Evolutionary conservation across 129 eudicot genomes (phyloP).

Genomic region (Flaveria brownii): DNA sequence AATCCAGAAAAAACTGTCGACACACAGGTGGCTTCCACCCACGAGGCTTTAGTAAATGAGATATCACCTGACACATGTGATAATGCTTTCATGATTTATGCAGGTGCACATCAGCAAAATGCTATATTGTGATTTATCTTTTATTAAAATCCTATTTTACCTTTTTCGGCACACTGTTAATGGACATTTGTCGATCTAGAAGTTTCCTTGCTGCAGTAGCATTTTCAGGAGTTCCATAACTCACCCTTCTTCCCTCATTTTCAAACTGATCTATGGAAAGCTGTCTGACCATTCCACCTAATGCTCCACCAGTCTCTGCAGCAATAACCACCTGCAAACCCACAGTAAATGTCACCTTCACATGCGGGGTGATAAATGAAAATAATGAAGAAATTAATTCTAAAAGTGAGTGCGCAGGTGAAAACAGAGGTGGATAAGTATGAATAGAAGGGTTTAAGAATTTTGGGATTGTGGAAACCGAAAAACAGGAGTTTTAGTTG

Average conservation of each 20-base stretch:
- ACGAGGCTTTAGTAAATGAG: constrained; percentile 88
- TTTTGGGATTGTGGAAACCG: too few species aligned
- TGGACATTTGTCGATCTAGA: constrained; percentile 87
- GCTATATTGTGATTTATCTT: too few species aligned
- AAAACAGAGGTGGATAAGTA: too few species aligned
- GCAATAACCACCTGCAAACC: constrained; percentile 81
- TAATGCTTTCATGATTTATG: neutral
- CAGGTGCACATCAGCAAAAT: neutral
- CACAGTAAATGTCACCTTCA: constrained; percentile 21
- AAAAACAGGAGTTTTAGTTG: too few species aligned
- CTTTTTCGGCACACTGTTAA: constrained; percentile 94
- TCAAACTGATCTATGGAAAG: constrained; percentile 96
- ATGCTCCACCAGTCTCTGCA: constrained; percentile 96
- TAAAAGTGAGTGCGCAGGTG: too few species aligned
- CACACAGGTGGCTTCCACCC: constrained; percentile 99
- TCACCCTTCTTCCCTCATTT: constrained; percentile 93
- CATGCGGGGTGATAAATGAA: constrained; percentile 1
- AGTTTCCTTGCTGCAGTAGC: constrained; percentile 98
- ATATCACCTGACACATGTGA: constrained; percentile 58
- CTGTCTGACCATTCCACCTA: constrained; percentile 98
- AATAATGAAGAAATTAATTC: neutral
- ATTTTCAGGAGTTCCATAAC: constrained; percentile 95
- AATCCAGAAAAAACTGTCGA: constrained; percentile 88
- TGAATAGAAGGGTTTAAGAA: too few species aligned
- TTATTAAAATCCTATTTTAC: constrained; percentile 27